Conservation (phyloP, 805 yeast species). For the Yarrowia sp. region DNA sequence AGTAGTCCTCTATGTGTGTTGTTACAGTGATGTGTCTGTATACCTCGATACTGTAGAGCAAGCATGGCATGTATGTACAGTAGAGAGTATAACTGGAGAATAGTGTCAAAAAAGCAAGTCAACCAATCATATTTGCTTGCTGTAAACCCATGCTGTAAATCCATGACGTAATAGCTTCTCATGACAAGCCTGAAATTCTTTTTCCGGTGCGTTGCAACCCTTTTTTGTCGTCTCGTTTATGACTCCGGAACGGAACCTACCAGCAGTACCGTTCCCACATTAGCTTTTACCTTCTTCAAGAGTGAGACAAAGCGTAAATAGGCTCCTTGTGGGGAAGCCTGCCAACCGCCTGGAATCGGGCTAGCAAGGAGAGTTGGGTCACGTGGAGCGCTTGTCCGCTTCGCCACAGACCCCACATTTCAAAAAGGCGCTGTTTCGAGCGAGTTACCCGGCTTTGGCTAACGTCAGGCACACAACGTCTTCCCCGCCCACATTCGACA, state of each 20-base stretch:
- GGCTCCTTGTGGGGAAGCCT: not conserved
- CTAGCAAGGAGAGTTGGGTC: not conserved
- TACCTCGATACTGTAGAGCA: too few relatives aligned
- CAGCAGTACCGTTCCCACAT: not conserved
- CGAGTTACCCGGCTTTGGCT: not conserved
- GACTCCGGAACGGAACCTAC: conserved; percentile 7
- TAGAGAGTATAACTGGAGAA: too few relatives aligned
- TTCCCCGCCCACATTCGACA: conserved; percentile 9
- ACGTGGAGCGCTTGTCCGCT: not conserved
- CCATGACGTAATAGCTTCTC: not conserved
- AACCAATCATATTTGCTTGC: too few relatives aligned
- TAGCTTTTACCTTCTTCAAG: not conserved
- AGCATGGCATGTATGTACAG: too few relatives aligned
- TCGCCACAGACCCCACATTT: not conserved
- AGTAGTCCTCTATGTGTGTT: too few relatives aligned
- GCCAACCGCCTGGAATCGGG: not conserved
- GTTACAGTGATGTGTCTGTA: too few relatives aligned
- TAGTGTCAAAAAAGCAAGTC: too few relatives aligned
- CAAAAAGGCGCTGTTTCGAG: not conserved
- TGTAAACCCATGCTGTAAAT: too few relatives aligned
- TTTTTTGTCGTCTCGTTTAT: not conserved
- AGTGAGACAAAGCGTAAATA: not conserved
- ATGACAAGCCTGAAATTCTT: not conserved
- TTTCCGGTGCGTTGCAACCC: not conserved
- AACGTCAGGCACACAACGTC: conserved; percentile 21